Base-by-base conservation (phyloP, 2,329 filamentous ascomycete genomes). In the Phialocephala subalpina region DNA sequence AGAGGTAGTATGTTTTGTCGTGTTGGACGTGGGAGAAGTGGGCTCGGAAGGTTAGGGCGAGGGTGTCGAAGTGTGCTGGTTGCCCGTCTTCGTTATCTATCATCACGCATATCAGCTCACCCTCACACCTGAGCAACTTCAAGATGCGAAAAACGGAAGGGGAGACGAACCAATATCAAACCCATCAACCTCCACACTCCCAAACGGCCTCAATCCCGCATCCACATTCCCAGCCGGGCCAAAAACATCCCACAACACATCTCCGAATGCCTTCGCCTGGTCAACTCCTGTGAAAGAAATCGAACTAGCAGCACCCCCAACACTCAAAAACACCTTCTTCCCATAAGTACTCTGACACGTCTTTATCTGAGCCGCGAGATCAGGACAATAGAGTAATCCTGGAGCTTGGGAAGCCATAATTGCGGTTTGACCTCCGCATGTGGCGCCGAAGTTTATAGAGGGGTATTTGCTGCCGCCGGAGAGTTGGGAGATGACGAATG, bases 251-350 rank as follows among this genome's bases (percentile, higher is more conserved):
- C 78, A 80, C 0, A 81, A 63, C 12, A 71, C 71, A 42, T 67
- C 58, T 3, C 75, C 78, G 66, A 79, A 77, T 11, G 69, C 38
- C 3, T 29, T 65, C 9, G 79, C 78, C 55, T 79, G 67, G 4
- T 49, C 59, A 5, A 67, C 69, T 11, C 65, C 72, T 2, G 64
- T 29, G 62, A 80, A 80, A 53, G 64, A 67, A 6, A 76, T 72
- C n/a, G 68, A 69, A 1, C 72, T 72, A 1, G 60, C 67, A 5
- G 74, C 71, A 8, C 76, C 75, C 16, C 77, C 78, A 5, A 82
- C 67, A 65, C 76, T 78, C 22, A 82, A 69, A 1, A 83, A 63
- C 0, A 82, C 76, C 25, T 77, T 78, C 62, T 80, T 81, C 22
- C 80, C 79, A 12, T 73, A 70, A 4, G 35, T 53, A 0, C 62